Percentiles rank a stretch among this genome's conserved stretches.
Evolutionary conservation across 2,329 filamentous ascomycete species (phyloP).

Genomic region (Neonectria sp.): DNA sequence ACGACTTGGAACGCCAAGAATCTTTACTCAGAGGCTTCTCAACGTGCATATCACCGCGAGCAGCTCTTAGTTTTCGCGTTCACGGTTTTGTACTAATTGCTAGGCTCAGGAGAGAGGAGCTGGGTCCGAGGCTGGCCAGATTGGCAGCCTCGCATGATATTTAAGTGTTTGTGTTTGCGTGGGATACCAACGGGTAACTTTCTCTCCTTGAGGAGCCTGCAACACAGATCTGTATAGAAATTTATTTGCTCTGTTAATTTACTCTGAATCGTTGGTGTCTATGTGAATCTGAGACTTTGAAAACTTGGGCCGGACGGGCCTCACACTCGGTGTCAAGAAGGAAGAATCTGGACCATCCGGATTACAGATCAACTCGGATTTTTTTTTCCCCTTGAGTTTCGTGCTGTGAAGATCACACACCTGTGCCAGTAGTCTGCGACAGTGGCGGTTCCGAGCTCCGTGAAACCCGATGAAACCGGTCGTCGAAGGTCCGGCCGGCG

Average conservation of each 20-base stretch:
- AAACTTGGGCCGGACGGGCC: not conserved
- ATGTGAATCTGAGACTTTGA: constrained; percentile 1
- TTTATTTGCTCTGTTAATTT: constrained; percentile 12
- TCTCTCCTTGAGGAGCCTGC: not conserved
- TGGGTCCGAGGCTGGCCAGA: constrained; percentile 1
- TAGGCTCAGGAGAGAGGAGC: not conserved
- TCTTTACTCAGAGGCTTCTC: not conserved
- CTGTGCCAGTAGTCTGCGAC: constrained; percentile 5
- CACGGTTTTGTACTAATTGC: constrained; percentile 13
- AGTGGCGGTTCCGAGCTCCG: not conserved
- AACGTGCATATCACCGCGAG: not conserved
- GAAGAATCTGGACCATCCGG: not conserved
- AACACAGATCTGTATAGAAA: constrained; percentile 11
- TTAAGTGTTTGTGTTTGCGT: not conserved
- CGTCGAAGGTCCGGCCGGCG: not conserved
- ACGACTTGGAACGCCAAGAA: not conserved
- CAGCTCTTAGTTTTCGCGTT: not conserved
- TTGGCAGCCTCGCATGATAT: constrained; percentile 7
- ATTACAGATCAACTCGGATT: not conserved
- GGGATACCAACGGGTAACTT: not conserved
- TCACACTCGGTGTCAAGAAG: not conserved
- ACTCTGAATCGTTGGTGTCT: not conserved
- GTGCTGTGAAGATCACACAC: constrained; percentile 5
- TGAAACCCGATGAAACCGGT: constrained; percentile 29
- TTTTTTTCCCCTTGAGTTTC: not conserved